A percentile compares a stretch with the other conserved stretches of the same genome.
These are phyloP conservation scores for Reutealis trisperma DNA, from an alignment of 345 rosid genomes.

Conservation along the genomic window DNA sequence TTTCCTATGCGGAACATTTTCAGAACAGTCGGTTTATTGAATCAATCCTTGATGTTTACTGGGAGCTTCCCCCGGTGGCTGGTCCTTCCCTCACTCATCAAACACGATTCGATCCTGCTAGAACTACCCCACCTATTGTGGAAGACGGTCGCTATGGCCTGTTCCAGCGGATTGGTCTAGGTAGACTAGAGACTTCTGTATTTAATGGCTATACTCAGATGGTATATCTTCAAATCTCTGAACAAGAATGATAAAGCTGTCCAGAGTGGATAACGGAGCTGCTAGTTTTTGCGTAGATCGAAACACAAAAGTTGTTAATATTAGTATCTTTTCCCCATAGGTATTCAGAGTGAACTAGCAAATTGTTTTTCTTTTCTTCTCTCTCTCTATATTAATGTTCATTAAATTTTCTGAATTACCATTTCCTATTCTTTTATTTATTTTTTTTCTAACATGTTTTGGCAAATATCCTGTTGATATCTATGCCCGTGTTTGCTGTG, in stretches of 20 bases:
- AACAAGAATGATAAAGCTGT: conserved; percentile 46
- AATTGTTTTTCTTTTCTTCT: not conserved
- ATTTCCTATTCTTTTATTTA: not conserved
- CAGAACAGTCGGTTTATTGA: conserved; percentile 84
- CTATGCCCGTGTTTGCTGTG: not conserved
- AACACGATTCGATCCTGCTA: conserved; percentile 88
- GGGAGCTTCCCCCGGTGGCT: conserved; percentile 97
- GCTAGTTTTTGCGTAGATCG: conserved; percentile 19
- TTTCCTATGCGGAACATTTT: conserved; percentile 75
- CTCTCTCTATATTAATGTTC: not conserved
- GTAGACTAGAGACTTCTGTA: conserved; percentile 69
- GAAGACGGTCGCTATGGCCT: conserved; percentile 83
- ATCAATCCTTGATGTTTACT: conserved; percentile 77
- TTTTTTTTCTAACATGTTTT: not conserved
- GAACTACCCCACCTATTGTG: conserved; percentile 67
- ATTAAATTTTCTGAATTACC: not conserved
- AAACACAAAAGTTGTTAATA: conserved; percentile 34
- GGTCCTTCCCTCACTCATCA: conserved; percentile 99
- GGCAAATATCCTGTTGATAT: conserved; percentile 8
- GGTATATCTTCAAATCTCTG: conserved; percentile 83
- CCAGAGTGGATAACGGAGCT: conserved; percentile 21
- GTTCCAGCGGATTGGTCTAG: conserved; percentile 76
- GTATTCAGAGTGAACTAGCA: not conserved
- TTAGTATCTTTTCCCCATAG: conserved; percentile 7
- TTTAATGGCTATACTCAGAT: conserved; percentile 98